These are phyloP conservation scores for Phaeotremella skinneri DNA, from an alignment of 768 basidiomycete species.

Conservation along the genomic window DNA sequence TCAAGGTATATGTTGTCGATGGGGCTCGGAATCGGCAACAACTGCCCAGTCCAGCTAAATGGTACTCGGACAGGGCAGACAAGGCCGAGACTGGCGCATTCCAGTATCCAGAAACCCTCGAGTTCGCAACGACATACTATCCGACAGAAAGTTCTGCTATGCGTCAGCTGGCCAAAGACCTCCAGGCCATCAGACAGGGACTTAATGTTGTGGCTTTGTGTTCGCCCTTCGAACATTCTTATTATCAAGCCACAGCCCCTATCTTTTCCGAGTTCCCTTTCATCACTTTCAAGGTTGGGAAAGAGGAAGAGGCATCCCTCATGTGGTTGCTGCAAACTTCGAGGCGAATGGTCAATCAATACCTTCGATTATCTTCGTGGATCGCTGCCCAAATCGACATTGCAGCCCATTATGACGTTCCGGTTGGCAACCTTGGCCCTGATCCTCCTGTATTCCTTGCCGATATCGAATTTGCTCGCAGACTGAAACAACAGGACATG, in stretches of 20 bases:
- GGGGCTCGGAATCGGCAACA: conserved; percentile 80
- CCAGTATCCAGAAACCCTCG: conserved; percentile 60
- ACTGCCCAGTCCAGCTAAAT: conserved; percentile 70
- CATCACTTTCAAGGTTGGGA: conserved; percentile 67
- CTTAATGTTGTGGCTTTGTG: conserved; percentile 71
- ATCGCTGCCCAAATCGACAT: conserved; percentile 73
- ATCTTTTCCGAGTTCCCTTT: conserved; percentile 82
- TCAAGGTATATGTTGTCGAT: conserved; percentile 85
- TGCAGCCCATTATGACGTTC: conserved; percentile 87
- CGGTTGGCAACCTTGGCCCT: conserved; percentile 85
- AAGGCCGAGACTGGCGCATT: conserved; percentile 58
- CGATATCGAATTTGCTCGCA: conserved; percentile 86
- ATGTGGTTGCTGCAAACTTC: conserved; percentile 84
- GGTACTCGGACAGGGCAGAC: conserved; percentile 64
- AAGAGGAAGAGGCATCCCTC: conserved; percentile 65
- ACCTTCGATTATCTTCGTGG: conserved; percentile 73
- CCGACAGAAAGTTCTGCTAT: conserved; percentile 73
- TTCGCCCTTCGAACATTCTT: conserved; percentile 75
- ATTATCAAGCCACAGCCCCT: conserved; percentile 70
- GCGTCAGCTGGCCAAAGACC: conserved; percentile 81
- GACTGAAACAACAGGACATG: conserved; percentile 80
- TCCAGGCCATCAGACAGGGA: conserved; percentile 66
- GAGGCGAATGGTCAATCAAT: conserved; percentile 78
- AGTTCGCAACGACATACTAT: conserved; percentile 66
- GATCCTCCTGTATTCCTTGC: conserved; percentile 84